These are phyloP conservation scores for Nectriaceae sp. DNA, from an alignment of 2,329 filamentous ascomycete species.

Conservation along the genomic window DNA sequence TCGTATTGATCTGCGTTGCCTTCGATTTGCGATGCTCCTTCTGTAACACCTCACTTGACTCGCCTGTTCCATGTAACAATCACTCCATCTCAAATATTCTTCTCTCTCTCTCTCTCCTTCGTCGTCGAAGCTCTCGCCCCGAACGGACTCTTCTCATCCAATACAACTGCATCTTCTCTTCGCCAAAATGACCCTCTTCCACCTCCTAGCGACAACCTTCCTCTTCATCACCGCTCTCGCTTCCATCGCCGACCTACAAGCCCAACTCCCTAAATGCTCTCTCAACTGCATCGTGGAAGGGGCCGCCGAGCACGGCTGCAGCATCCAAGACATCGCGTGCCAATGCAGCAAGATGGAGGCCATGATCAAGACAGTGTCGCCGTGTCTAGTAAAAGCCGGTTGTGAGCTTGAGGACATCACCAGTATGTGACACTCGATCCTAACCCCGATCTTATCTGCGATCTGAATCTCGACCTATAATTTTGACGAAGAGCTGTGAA, in stretches of 20 bases:
- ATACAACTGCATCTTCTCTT: not conserved
- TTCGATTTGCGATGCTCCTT: too few relatives aligned
- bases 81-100: too few relatives aligned
- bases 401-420: conserved; percentile 38
- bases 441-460: too few relatives aligned
- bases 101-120: too few relatives aligned
- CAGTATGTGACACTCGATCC: conserved; percentile 30
- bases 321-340: conserved; percentile 36
- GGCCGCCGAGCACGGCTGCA: conserved; percentile 36
- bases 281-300: conserved; percentile 37
- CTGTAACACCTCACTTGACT: too few relatives aligned
- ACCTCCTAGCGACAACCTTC: conserved; percentile 9
- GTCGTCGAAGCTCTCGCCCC: too few relatives aligned
- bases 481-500: not conserved
- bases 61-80: too few relatives aligned
- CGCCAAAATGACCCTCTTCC: not conserved
- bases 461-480: not conserved
- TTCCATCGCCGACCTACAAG: conserved; percentile 16
- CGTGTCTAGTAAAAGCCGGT: conserved; percentile 37
- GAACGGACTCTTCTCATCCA: too few relatives aligned
- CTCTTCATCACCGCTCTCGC: conserved; percentile 17
- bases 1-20: not conserved
- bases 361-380: conserved; percentile 35
- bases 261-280: conserved; percentile 40
- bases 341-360: conserved; percentile 38